These are phyloP conservation scores for Begonia masoniana DNA, from an alignment of 306 rosid genomes.

Conservation along the genomic window DNA sequence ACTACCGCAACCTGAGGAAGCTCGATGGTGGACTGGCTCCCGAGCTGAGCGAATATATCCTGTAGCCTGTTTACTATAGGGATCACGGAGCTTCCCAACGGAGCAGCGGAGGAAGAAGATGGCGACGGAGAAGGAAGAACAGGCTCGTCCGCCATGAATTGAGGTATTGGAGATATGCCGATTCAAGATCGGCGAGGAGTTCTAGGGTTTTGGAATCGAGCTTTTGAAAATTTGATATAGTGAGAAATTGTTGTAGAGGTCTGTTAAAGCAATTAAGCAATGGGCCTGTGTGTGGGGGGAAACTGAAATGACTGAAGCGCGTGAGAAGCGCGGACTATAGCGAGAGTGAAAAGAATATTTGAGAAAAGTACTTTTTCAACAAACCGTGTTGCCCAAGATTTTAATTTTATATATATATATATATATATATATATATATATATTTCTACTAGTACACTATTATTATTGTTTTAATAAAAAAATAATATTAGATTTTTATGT, in stretches of 20 bases:
- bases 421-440: too few species aligned
- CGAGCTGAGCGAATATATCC: conserved; percentile 20
- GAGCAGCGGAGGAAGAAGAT: conserved; percentile 6
- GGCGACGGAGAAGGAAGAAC: conserved; percentile 8
- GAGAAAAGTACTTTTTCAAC: too few species aligned
- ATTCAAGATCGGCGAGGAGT: conserved; percentile 1
- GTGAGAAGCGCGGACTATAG: too few species aligned
- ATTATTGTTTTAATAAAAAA: too few species aligned
- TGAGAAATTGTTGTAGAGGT: background rate
- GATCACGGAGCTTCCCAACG: conserved; percentile 14
- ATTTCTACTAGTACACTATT: too few species aligned
- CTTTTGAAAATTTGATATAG: conserved; percentile 1
- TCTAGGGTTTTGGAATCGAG: conserved; percentile 12
- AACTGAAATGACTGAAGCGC: too few species aligned
- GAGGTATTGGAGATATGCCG: background rate
- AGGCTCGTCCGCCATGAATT: conserved; percentile 11
- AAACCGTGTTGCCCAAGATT: too few species aligned
- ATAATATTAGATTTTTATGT: too few species aligned
- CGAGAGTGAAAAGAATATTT: too few species aligned
- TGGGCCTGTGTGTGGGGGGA: background rate
- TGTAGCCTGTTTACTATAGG: conserved; percentile 23
- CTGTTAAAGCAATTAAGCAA: background rate
- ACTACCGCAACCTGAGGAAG: conserved; percentile 27
- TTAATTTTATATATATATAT: too few species aligned
- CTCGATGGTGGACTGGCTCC: conserved; percentile 10